A percentile compares a stretch with the other conserved stretches of the same genome.
Conservation (phyloP, 129 eudicot genomes). For the Ambrosia artemisiifolia region DNA sequence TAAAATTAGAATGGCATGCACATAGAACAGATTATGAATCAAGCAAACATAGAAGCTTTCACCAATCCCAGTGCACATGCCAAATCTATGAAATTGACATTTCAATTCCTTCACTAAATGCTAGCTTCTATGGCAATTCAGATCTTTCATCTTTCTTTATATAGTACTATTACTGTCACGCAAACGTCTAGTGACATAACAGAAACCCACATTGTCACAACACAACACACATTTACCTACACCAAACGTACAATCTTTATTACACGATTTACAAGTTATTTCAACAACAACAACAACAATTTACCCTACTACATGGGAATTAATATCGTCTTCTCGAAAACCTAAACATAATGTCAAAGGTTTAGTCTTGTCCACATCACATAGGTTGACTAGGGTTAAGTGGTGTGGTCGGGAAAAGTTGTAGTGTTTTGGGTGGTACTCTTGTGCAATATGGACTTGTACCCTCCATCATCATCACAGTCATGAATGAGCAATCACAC, state of each 20-base stretch:
- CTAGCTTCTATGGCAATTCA: constrained; percentile 42
- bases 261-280: constrained; percentile 29
- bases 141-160: constrained; percentile 41
- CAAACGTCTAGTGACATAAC: constrained; percentile 44
- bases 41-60: constrained; percentile 32
- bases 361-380: constrained; percentile 24
- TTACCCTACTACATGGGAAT: not conserved
- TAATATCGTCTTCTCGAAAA: constrained; percentile 21
- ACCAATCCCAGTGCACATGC: constrained; percentile 44
- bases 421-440: constrained; percentile 72
- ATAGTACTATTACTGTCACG: constrained; percentile 26
- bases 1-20: not conserved
- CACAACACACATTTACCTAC: constrained; percentile 10
- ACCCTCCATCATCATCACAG: constrained; percentile 46
- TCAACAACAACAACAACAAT: not conserved
- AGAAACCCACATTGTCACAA: constrained; percentile 39
- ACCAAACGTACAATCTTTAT: constrained; percentile 35
- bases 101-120: constrained; percentile 43
- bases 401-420: constrained; percentile 71
- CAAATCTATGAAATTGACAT: constrained; percentile 36
- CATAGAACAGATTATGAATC: constrained; percentile 4
- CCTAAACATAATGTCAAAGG: constrained; percentile 34
- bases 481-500: constrained; percentile 33
- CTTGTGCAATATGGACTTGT: constrained; percentile 33
- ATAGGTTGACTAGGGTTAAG: constrained; percentile 24